A percentile compares a stretch with the other conserved stretches of the same genome.
Evolutionary conservation across 2,329 filamentous ascomycete genomes (phyloP).

Genomic region (Fusarium sp.): DNA sequence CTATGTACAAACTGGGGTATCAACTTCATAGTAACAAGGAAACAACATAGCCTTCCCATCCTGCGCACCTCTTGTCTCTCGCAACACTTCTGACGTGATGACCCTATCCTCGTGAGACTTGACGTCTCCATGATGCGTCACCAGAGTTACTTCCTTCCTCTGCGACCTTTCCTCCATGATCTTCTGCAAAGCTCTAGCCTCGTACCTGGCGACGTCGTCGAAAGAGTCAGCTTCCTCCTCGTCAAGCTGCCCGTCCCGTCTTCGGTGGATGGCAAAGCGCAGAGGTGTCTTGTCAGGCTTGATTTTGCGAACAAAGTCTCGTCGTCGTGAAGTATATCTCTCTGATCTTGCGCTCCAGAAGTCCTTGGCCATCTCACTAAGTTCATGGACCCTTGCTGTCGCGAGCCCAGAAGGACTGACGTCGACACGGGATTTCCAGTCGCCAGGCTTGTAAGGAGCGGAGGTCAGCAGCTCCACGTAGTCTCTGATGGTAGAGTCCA

Average conservation of each 20-base stretch:
- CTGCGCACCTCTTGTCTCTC: not conserved
- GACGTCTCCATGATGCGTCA: not conserved
- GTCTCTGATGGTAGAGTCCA: constrained; percentile 1
- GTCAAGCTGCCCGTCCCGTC: not conserved
- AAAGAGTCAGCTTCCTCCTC: constrained; percentile 22
- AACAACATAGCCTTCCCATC: constrained; percentile 14
- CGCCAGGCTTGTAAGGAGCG: not conserved
- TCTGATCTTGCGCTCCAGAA: constrained; percentile 26
- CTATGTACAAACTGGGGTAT: constrained; percentile 17
- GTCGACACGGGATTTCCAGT: constrained; percentile 10
- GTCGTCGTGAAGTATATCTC: constrained; percentile 1
- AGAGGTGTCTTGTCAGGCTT: constrained; percentile 4
- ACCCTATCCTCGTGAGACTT: not conserved
- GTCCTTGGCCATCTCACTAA: constrained; percentile 24
- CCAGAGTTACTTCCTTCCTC: not conserved
- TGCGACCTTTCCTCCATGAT: not conserved
- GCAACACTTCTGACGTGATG: not conserved
- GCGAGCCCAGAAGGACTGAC: not conserved
- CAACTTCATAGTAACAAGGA: constrained; percentile 18
- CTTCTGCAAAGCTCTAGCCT: not conserved
- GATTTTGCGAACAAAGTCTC: constrained; percentile 15
- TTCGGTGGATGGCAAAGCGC: constrained; percentile 14
- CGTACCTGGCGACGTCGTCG: constrained; percentile 2
- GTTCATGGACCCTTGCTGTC: not conserved
- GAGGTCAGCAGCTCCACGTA: not conserved